Base-by-base conservation (phyloP, 441 rosid genomes). In the Hura crepitans region DNA sequence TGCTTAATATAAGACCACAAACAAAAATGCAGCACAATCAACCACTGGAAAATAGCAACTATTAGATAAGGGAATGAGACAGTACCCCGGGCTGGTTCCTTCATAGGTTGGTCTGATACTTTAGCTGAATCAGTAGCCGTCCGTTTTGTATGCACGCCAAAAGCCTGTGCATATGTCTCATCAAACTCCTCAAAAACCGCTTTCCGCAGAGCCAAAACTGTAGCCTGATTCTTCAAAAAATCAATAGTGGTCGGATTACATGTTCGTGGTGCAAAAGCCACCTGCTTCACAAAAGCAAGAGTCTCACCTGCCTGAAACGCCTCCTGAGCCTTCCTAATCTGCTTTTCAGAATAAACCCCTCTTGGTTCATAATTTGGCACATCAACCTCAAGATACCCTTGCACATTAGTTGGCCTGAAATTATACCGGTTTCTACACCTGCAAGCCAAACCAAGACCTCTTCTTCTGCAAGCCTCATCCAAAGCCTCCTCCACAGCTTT, bases 111-210 rank as follows among this genome's bases (percentile, higher is more conserved):
- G 66, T 78, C 81, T 54, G 76, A 57, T 27, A n/a, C 47, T 66
- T 49, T 79, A 53, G 65, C 71, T 1, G 76, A 61, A 72, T 77
- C 79, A 59, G 27, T 71, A 28, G 85, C 77, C 66, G 77, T 35
- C 60, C 82, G 86, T 8, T 79, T 33, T 6, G 87, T 72, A 67
- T 79, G 93, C 31, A 74, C 81, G 11, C 97, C 97, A 74, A 94
- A 94, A 11, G 99, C 99, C 77, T 94, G 94, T 1, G 93, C 88
- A 76, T 94, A 90, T 0, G 99, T 94, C 86, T 90, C 97, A 75
- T 90, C 99, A 76, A 81, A 90, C 92, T 94, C 97, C 87, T 92
- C 97, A 73, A 87, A 94, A 30, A 86, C 83, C 13, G 97, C 90
- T 85, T 77, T 94, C 37, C 97, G 90, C 14, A 89, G 81, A 72